Percentiles rank a stretch among this genome's conserved stretches.
Evolutionary conservation across 257 asterid genomes (phyloP).

Genomic region (Solanum infundibuliforme): DNA sequence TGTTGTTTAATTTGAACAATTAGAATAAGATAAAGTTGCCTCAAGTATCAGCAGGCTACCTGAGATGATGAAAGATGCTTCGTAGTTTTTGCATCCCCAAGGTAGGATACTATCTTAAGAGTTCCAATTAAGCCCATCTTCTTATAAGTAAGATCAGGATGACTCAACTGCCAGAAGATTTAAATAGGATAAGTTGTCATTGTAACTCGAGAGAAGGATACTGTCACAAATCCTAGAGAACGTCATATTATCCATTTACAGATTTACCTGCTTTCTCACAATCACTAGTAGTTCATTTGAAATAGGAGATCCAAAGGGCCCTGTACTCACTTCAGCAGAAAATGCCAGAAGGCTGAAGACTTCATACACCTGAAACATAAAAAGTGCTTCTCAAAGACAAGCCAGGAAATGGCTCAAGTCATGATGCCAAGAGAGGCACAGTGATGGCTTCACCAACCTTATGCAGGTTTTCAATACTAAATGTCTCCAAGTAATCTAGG

Average conservation of each 20-base stretch:
- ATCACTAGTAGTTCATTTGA: constrained; percentile 76
- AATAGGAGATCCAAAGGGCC: constrained; percentile 54
- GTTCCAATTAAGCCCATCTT: constrained; percentile 86
- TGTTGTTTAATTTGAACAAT: not conserved
- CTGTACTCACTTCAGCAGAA: constrained; percentile 44
- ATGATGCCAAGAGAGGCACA: constrained; percentile 1
- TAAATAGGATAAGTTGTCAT: constrained; percentile 12
- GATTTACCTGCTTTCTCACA: constrained; percentile 62
- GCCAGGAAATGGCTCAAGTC: not conserved
- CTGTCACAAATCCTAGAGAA: not conserved
- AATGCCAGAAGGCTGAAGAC: constrained; percentile 67
- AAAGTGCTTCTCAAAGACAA: constrained; percentile 6
- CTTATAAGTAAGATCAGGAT: constrained; percentile 70
- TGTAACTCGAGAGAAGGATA: not conserved
- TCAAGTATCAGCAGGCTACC: constrained; percentile 21
- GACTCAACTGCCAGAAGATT: constrained; percentile 41
- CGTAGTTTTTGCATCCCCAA: constrained; percentile 45
- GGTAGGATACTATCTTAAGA: constrained; percentile 60
- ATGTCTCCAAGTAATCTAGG: constrained; percentile 85
- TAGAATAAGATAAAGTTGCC: not conserved
- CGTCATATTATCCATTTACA: not conserved
- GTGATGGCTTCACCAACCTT: constrained; percentile 31
- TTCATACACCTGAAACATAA: constrained; percentile 64
- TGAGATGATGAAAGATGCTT: constrained; percentile 40
- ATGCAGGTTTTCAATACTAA: constrained; percentile 54